Evolutionary conservation across 2,329 filamentous ascomycete species (phyloP), one percentile per base, ranked within the genome.

Genomic region (Verticillium isaacii): DNA sequence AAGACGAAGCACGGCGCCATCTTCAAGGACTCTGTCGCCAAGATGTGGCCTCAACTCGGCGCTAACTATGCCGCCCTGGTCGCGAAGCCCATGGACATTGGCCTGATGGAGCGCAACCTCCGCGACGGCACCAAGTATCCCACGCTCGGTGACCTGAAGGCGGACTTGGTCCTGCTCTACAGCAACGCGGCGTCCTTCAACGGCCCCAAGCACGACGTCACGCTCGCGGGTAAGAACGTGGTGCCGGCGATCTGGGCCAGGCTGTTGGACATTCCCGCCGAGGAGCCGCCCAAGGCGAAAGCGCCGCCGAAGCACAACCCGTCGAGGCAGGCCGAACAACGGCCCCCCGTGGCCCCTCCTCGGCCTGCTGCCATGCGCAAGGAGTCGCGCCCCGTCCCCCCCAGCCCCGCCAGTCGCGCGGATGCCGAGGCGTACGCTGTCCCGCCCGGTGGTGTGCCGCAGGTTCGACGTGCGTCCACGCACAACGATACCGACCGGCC

Each of bases 181-280:
- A 79, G 87, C 63, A 99, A 99, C 73, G 87, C 90, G 1, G 73
- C 89, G 41, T 78, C 80, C 0, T 99, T 97, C 83, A 99, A 99
- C 72, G 93, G 94, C 15, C 78, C 84, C 0, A 78, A 85, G 5
- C 93, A 98, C 70, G 78, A 85, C 0, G 87, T 98, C 57, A 90
- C 93, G 0, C 78, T 81, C 6, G 74, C 79, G 17, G 83, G 82
- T 15, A 76, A 75, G 56, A 71, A 71, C 54, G 84, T 89, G 60
- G 89, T 89, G 17, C 83, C 87, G 65, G 73, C 78, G 15, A 77
- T 86, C 14, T 78, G 84, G 70, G 69, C 74, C 17, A 78, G 82
- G 54, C 72, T 84, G 32, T 71, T 77, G 1, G 72, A 76, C 3
- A 74, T 81, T 7, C 73, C 79, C 2, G 76, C 77, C 1, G 75